phyloP scores from a whole-genome alignment of 1,284 basidiomycete genomes.

The Afroboletus lepidellus region DNA sequence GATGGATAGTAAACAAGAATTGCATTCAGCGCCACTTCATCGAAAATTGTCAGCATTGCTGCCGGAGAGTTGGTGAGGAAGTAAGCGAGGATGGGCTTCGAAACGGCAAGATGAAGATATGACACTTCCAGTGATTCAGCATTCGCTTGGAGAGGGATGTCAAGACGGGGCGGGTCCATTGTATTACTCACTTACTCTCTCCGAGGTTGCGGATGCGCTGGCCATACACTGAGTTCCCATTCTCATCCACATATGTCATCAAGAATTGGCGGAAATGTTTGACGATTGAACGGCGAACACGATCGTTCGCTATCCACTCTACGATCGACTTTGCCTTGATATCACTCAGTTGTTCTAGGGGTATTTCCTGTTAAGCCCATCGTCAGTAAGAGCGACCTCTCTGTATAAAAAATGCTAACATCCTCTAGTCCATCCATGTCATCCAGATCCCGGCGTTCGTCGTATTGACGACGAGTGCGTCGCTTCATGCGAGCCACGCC shows the following conservation, averaged over 20 bases:
- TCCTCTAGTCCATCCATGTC: constrained; percentile 85
- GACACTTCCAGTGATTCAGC: constrained; percentile 97
- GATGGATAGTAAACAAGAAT: constrained; percentile 95
- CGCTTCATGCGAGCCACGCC: constrained; percentile 70
- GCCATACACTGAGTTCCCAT: constrained; percentile 91
- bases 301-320: constrained; percentile 94
- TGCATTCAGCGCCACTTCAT: constrained; percentile 91
- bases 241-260: constrained; percentile 92
- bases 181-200: constrained; percentile 69
- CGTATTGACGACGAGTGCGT: constrained; percentile 81
- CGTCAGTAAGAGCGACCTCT: constrained; percentile 6
- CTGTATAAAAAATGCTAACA: constrained; percentile 42
- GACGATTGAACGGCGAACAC: constrained; percentile 86
- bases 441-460: constrained; percentile 82
- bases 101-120: constrained; percentile 86
- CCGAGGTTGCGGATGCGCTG: constrained; percentile 91
- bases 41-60: constrained; percentile 92
- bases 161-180: constrained; percentile 5
- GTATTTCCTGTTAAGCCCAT: constrained; percentile 69
- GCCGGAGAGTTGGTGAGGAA: constrained; percentile 95
- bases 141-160: constrained; percentile 63
- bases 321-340: constrained; percentile 97
- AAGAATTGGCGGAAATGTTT: constrained; percentile 95
- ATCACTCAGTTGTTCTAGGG: constrained; percentile 93
- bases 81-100: constrained; percentile 94